These are phyloP conservation scores for Fusarium tanahbumbuense DNA, from an alignment of 2,329 filamentous ascomycete genomes.

Conservation along the genomic window DNA sequence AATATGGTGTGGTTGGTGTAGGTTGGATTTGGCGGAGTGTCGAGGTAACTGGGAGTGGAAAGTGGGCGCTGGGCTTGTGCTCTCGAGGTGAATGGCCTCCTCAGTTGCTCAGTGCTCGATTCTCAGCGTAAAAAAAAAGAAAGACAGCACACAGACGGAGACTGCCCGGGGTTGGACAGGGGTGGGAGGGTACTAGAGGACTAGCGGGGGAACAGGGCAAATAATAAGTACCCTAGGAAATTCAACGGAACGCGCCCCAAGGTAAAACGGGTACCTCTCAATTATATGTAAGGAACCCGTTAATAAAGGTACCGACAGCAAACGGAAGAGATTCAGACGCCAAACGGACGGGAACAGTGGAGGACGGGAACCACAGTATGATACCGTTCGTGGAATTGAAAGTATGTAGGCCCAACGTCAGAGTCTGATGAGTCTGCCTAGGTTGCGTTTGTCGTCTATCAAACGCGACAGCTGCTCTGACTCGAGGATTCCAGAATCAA, in stretches of 20 bases:
- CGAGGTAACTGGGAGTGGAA: constrained; percentile 44
- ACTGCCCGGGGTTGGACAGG: constrained; percentile 34
- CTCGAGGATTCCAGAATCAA: background rate
- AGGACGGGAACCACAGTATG: constrained; percentile 30
- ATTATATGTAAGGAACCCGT: constrained; percentile 30
- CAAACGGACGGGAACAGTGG: constrained; percentile 35
- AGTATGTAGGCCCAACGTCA: constrained; percentile 3
- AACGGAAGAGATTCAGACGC: constrained; percentile 31
- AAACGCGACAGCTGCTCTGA: constrained; percentile 9
- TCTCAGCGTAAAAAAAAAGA: constrained; percentile 35
- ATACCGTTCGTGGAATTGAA: background rate
- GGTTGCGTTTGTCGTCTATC: background rate
- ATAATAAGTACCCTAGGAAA: constrained; percentile 22
- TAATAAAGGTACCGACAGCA: constrained; percentile 30
- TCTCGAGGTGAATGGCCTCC: constrained; percentile 37
- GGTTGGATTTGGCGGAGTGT: constrained; percentile 43
- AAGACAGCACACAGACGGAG: constrained; percentile 10
- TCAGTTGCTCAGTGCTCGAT: constrained; percentile 22
- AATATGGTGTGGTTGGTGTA: constrained; percentile 43
- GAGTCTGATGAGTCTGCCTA: background rate
- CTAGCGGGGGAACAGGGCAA: constrained; percentile 9
- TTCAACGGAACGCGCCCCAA: constrained; percentile 26
- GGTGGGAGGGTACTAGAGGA: constrained; percentile 37
- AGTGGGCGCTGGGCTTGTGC: constrained; percentile 41
- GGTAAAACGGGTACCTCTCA: constrained; percentile 28